A percentile compares a stretch with the other conserved stretches of the same genome.
phyloP scores from a whole-genome alignment of 106 monocot species.

The Agapanthus africanus region DNA sequence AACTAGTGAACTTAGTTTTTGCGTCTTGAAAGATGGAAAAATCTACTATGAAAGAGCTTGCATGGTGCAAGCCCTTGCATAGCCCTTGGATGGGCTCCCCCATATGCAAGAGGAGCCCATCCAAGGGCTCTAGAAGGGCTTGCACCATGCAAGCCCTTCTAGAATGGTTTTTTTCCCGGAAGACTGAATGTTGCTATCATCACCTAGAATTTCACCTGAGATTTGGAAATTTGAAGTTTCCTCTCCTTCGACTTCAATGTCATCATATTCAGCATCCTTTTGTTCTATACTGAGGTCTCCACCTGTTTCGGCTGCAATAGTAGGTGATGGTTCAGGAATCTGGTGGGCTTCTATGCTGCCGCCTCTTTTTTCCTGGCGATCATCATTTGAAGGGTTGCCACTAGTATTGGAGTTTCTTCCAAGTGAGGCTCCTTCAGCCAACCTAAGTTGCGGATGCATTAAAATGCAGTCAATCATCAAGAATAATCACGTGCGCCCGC shows the following conservation, averaged over 20 bases:
- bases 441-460: slow-evolving; percentile 20
- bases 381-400: slow-evolving; percentile 18
- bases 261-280: no score
- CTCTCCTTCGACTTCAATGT: slow-evolving; percentile 43
- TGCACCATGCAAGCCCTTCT: no score
- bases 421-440: slow-evolving; percentile 17
- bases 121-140: no score
- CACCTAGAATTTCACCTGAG: slow-evolving; percentile 31
- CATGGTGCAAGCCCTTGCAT: no score
- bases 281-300: slow-evolving; percentile 32
- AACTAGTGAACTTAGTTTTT: slow-evolving; percentile 37
- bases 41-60: no score
- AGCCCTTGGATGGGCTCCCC: no score
- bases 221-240: slow-evolving; percentile 41
- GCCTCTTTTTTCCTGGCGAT: slow-evolving; percentile 20
- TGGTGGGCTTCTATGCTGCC: slow-evolving; percentile 17
- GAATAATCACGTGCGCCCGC: not conserved
- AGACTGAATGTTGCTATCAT: slow-evolving; percentile 34
- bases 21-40: no score
- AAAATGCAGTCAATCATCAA: not conserved
- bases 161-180: no score
- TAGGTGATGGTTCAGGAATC: no score
- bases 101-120: no score
- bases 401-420: slow-evolving; percentile 22
- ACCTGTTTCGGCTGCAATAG: slow-evolving; percentile 19